A percentile compares a stretch with the other conserved stretches of the same genome.
Conservation (phyloP, 768 basidiomycete species). For the Pisolithus sp. region DNA sequence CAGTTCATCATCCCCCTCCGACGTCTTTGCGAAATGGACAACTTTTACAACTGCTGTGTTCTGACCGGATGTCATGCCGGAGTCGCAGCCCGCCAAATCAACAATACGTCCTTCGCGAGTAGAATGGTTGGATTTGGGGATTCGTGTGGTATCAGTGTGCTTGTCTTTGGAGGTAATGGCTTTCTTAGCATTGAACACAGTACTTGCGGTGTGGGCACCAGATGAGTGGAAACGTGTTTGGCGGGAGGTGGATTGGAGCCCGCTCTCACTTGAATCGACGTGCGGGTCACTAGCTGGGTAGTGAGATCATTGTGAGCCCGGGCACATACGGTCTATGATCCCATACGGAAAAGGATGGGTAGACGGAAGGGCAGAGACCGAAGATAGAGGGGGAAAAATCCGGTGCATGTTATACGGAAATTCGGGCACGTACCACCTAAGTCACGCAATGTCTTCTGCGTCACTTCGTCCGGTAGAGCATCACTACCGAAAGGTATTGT, state of each 20-base stretch:
- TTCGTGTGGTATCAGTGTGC: slow-evolving; percentile 39
- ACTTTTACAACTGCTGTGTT: too few species aligned
- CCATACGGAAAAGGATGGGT: too few species aligned
- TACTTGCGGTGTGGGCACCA: slow-evolving; percentile 6
- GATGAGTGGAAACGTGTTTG: slow-evolving; percentile 18
- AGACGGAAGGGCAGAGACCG: too few species aligned
- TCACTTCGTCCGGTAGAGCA: slow-evolving; percentile 16
- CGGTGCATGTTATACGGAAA: not conserved
- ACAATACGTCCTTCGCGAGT: not conserved
- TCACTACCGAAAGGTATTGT: not conserved
- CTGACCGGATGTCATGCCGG: not conserved
- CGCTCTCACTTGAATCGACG: slow-evolving; percentile 8
- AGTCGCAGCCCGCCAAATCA: not conserved
- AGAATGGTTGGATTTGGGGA: slow-evolving; percentile 34
- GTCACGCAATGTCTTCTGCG: slow-evolving; percentile 14
- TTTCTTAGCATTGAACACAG: slow-evolving; percentile 8
- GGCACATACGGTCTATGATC: too few species aligned
- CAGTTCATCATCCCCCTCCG: slow-evolving; percentile 22
- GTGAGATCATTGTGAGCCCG: too few species aligned
- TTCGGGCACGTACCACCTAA: slow-evolving; percentile 22
- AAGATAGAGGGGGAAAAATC: not conserved
- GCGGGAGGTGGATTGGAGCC: not conserved
- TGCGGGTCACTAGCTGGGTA: slow-evolving; percentile 10
- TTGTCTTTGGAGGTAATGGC: slow-evolving; percentile 5
- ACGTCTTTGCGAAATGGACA: not conserved